phyloP scores from a whole-genome alignment of 768 basidiomycete genomes.

The Kondoa malvinella region DNA sequence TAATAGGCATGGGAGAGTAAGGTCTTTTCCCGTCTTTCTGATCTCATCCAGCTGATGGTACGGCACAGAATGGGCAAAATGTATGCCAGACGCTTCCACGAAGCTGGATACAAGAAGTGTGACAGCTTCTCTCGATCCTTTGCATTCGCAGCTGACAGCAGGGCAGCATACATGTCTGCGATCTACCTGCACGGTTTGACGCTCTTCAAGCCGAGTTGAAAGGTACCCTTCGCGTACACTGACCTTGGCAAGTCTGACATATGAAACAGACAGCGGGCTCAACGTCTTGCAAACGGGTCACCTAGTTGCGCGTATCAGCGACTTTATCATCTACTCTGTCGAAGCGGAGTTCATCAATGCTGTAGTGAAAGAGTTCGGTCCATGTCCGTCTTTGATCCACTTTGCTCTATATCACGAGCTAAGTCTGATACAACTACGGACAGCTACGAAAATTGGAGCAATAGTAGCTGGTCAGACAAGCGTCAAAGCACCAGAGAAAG shows the following conservation, averaged over 20 bases:
- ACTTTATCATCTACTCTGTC: slow-evolving; percentile 87
- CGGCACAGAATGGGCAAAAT: slow-evolving; percentile 95
- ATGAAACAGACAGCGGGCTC: slow-evolving; percentile 34
- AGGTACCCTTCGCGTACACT: slow-evolving; percentile 35
- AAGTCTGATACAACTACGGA: slow-evolving; percentile 5
- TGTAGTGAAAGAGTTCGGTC: slow-evolving; percentile 76
- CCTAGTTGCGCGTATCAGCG: slow-evolving; percentile 67
- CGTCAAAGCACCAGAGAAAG: slow-evolving; percentile 83
- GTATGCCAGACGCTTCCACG: slow-evolving; percentile 64
- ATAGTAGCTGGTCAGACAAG: slow-evolving; percentile 92
- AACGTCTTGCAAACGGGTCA: slow-evolving; percentile 63
- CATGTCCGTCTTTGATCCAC: slow-evolving; percentile 46
- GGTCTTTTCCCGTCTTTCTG: slow-evolving; percentile 50
- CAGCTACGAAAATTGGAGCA: slow-evolving; percentile 80
- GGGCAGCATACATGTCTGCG: slow-evolving; percentile 72
- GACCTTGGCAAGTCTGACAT: not conserved
- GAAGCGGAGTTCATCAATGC: slow-evolving; percentile 71
- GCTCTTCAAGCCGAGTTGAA: slow-evolving; percentile 44
- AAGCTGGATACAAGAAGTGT: slow-evolving; percentile 73
- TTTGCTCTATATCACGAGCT: not conserved
- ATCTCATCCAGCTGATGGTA: slow-evolving; percentile 38
- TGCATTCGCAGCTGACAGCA: not conserved
- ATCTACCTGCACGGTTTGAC: slow-evolving; percentile 57
- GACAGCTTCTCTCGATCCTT: slow-evolving; percentile 22
- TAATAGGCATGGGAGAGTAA: slow-evolving; percentile 2